phyloP scores from a whole-genome alignment of 1,284 basidiomycete genomes.

The Taiwanofungus camphoratus region DNA sequence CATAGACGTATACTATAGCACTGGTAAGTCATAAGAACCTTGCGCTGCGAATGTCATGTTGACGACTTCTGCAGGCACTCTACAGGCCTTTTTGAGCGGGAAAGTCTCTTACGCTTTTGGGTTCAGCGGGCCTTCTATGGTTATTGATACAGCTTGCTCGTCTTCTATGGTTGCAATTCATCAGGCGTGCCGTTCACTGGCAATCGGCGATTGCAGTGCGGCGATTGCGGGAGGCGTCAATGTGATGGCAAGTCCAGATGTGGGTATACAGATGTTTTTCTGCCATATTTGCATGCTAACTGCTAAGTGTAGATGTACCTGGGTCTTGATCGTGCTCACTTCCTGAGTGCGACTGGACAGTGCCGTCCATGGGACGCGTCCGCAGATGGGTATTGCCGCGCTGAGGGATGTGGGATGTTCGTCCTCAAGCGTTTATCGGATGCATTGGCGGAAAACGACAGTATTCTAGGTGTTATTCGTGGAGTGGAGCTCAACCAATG shows the following conservation, averaged over 20 bases:
- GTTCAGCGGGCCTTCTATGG: slow-evolving; percentile 62
- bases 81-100: slow-evolving; percentile 64
- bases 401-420: slow-evolving; percentile 69
- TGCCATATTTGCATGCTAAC: neutral
- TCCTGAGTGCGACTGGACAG: slow-evolving; percentile 60
- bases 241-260: slow-evolving; percentile 64
- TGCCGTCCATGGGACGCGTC: slow-evolving; percentile 67
- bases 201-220: slow-evolving; percentile 56
- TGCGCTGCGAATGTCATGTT: neutral
- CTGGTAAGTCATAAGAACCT: slow-evolving; percentile 38
- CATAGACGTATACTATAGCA: slow-evolving; percentile 66
- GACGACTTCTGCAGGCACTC: slow-evolving; percentile 41
- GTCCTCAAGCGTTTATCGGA: slow-evolving; percentile 65
- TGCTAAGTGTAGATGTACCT: slow-evolving; percentile 50
- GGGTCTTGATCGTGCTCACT: slow-evolving; percentile 64
- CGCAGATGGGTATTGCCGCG: slow-evolving; percentile 67
- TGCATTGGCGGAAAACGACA: slow-evolving; percentile 58
- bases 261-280: slow-evolving; percentile 29
- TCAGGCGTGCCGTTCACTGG: slow-evolving; percentile 60
- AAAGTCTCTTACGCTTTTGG: slow-evolving; percentile 64
- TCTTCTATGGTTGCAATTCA: slow-evolving; percentile 63
- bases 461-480: slow-evolving; percentile 61
- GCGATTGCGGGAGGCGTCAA: slow-evolving; percentile 74
- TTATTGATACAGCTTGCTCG: slow-evolving; percentile 70
- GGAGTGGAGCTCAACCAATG: slow-evolving; percentile 68